Conservation (phyloP, 805 yeast genomes). For the Candida sphagnicola region DNA sequence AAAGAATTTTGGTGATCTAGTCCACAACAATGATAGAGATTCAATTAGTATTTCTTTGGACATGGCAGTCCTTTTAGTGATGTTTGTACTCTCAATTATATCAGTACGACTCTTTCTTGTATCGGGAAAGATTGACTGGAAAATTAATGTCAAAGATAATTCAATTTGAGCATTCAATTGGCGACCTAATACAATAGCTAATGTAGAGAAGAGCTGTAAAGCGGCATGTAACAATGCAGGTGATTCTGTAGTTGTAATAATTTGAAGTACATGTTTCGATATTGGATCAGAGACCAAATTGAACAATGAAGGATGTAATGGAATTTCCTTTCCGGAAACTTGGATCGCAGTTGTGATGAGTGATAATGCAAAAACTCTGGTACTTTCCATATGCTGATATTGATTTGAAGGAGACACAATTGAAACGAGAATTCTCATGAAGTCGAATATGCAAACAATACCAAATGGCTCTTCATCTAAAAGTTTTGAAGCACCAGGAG, state of each 20-base stretch:
- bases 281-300: slow-evolving; percentile 71
- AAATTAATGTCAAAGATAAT: slow-evolving; percentile 59
- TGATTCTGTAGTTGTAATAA: slow-evolving; percentile 71
- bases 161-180: slow-evolving; percentile 79
- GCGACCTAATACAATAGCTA: slow-evolving; percentile 62
- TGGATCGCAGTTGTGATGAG: slow-evolving; percentile 78
- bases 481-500: not conserved
- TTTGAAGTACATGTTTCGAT: slow-evolving; percentile 80
- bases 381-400: slow-evolving; percentile 79
- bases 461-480: slow-evolving; percentile 53
- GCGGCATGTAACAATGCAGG: slow-evolving; percentile 71
- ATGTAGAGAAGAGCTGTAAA: slow-evolving; percentile 67
- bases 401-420: slow-evolving; percentile 80
- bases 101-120: slow-evolving; percentile 14
- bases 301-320: slow-evolving; percentile 59
- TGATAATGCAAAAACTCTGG: slow-evolving; percentile 77
- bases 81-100: slow-evolving; percentile 13
- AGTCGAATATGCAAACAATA: slow-evolving; percentile 70
- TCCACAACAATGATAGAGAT: slow-evolving; percentile 77
- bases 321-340: slow-evolving; percentile 64
- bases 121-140: slow-evolving; percentile 50
- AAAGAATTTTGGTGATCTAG: slow-evolving; percentile 73
- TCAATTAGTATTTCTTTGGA: slow-evolving; percentile 83
- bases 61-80: slow-evolving; percentile 27
- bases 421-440: slow-evolving; percentile 69